Conservation (phyloP, 2,329 filamentous ascomycete genomes). For the Paecilomyces fulvus region DNA sequence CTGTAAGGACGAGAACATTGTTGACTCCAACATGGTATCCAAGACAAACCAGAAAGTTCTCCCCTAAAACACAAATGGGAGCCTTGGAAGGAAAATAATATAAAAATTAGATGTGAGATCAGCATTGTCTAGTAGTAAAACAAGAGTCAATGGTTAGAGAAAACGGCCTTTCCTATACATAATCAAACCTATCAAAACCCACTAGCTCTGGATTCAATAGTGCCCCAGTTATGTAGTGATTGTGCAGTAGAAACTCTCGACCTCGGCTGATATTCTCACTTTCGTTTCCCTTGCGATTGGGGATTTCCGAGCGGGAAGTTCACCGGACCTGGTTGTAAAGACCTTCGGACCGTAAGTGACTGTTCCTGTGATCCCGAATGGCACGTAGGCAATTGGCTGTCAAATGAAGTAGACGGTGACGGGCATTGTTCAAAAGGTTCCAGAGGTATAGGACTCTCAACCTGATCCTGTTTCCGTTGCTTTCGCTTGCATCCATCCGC, state of each 20-base stretch:
- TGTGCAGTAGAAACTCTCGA: neutral
- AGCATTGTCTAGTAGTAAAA: neutral
- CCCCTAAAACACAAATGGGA: neutral
- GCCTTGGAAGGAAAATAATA: neutral
- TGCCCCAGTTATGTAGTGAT: neutral
- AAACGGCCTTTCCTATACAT: neutral
- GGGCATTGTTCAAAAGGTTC: neutral
- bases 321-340: neutral
- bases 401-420: neutral
- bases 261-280: neutral
- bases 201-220: neutral
- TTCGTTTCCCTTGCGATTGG: neutral
- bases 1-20: too few relatives aligned
- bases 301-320: neutral
- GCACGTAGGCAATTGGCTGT: neutral
- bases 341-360: neutral
- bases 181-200: neutral
- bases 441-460: neutral
- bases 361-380: neutral
- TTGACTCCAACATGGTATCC: neutral
- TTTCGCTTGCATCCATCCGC: constrained; percentile 10
- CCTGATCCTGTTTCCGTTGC: neutral
- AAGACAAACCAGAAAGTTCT: neutral
- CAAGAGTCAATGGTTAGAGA: neutral
- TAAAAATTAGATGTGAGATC: neutral